Evolutionary conservation across 805 yeast genomes (phyloP), one percentile per base, ranked within the genome.

Genomic region (Yarrowia osloensis): DNA sequence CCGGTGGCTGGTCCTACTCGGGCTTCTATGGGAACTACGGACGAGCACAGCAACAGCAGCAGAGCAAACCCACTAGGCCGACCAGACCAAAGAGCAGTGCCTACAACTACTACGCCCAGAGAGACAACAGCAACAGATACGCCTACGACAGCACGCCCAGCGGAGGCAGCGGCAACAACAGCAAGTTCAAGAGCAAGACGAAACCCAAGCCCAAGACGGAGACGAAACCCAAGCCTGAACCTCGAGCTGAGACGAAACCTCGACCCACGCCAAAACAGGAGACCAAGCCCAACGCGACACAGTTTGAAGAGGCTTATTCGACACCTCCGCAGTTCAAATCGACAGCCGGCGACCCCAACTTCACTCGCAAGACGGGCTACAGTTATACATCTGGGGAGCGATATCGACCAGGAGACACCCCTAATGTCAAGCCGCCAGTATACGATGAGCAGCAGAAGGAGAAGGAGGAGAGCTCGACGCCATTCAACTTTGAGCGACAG

Each of bases 281-380:
- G 19, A 57, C 63, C 13, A 57, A 39, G 26, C 63, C 49, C 21
- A 55, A 55, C 9, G 15, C 50, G 26, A n/a, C 19, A 4, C 31
- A 29, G 22, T 49, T 28, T 29, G 54, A 49, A 11, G 54, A 49
- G 13, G 49, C 35, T 8, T 40, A 40, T 24, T 28, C 22, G 22
- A 40, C 49, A 1, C 63, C 63, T 35, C 63, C 63, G 3, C 63
- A 57, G 63, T 57, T 57, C 63, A 57, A 28, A 29, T 57, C 63
- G 33, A 57, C 63, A 19, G 63, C 49, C 13, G 62, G 46, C 7
- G 63, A 57, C 21, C 63, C 63, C 3, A 26, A 12, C 3, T 57
- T 57, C 49, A 39, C 6, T 21, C 49, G 63, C 6, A 57, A 57
- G 9, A 57, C 63, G 21, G 63, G 63, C 5, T 57, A 57, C 49